phyloP scores from a whole-genome alignment of 192 early-diverging fungal genomes.

The Backusella circina region DNA sequence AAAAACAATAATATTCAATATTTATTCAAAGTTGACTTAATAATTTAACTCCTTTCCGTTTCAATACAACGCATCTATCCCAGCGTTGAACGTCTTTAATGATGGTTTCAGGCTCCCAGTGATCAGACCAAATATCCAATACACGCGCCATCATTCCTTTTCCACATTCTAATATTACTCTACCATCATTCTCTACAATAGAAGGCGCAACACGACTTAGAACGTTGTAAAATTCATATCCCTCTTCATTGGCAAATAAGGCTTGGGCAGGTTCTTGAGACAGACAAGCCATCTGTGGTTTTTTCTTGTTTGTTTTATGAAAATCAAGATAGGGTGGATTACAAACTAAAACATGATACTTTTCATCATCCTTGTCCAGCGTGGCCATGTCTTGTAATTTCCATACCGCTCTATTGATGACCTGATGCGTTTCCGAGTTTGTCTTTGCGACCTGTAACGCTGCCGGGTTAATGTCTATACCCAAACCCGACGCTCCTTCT shows the following conservation, averaged over 20 bases:
- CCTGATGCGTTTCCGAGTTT: slow-evolving; percentile 36
- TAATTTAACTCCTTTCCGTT: not conserved
- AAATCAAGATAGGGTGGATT: slow-evolving; percentile 71
- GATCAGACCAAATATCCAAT: slow-evolving; percentile 38
- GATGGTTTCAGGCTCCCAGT: slow-evolving; percentile 33
- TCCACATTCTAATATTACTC: slow-evolving; percentile 55
- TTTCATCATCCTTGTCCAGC: slow-evolving; percentile 19
- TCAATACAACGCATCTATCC: slow-evolving; percentile 58
- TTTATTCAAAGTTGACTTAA: not conserved
- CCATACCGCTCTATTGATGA: slow-evolving; percentile 39
- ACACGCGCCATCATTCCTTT: slow-evolving; percentile 55
- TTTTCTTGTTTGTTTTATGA: slow-evolving; percentile 29
- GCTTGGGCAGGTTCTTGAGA: slow-evolving; percentile 62
- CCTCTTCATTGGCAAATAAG: slow-evolving; percentile 57
- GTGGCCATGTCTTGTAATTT: slow-evolving; percentile 41
- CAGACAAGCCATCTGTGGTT: slow-evolving; percentile 31
- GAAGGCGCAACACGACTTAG: slow-evolving; percentile 21
- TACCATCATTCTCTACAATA: slow-evolving; percentile 32
- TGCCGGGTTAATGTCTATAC: slow-evolving; percentile 59
- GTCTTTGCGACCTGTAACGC: slow-evolving; percentile 50
- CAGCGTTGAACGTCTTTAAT: slow-evolving; percentile 49
- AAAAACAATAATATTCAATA: too few relatives aligned
- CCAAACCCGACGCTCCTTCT: slow-evolving; percentile 44
- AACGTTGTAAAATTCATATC: slow-evolving; percentile 60
- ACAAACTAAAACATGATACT: slow-evolving; percentile 64